Evolutionary conservation across 495 filamentous ascomycete genomes (phyloP), one percentile per base, ranked within the genome.

Genomic region (Evansstolkia leycettana): DNA sequence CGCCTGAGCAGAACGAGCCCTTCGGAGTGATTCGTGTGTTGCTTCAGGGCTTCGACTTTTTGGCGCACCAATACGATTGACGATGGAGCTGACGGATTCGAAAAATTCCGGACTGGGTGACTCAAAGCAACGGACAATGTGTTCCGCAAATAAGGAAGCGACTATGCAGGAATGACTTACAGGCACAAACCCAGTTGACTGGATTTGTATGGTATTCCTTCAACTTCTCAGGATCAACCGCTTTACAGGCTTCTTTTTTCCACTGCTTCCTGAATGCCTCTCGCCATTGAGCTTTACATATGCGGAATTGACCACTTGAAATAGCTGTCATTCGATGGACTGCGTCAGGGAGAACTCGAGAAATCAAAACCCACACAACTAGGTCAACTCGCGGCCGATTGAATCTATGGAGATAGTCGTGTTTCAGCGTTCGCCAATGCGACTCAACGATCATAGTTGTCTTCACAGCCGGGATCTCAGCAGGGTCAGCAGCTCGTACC

Each of bases 141-240:
- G 36, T 38, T 38, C n/a, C 31, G 36, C 36, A 38, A 11, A 38
- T 18, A 31, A 38, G 36, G 28, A 38, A 38, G 14, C 28, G 36
- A 28, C 36, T 38, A 31, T 17, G 11, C 18, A 31, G 28, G 28
- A 38, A 38, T 12, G 36, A 31, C 31, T 31, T 31, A 13, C 36
- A 38, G 28, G 36, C 7, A 31, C 36, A 38, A 38, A 38, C 36
- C 26, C 26, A 38, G 17, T 31, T 31, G 27, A 19, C 27, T 38
- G 36, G 36, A 23, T 38, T 31, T 19, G 36, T 31, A 31, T 38
- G 36, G 36, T 38, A 31, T 31, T 31, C 26, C 28, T 16, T 31
- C 18, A 38, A 12, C 27, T 38, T 23, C 11, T 38, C 36, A 9
- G 28, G 36, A 31, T 31, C 8, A 23, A 31, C 10, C 24, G 19